A percentile compares a stretch with the other conserved stretches of the same genome.
These are phyloP conservation scores for Arthrobotrys sinensis DNA, from an alignment of 2,329 filamentous ascomycete genomes.

Conservation along the genomic window DNA sequence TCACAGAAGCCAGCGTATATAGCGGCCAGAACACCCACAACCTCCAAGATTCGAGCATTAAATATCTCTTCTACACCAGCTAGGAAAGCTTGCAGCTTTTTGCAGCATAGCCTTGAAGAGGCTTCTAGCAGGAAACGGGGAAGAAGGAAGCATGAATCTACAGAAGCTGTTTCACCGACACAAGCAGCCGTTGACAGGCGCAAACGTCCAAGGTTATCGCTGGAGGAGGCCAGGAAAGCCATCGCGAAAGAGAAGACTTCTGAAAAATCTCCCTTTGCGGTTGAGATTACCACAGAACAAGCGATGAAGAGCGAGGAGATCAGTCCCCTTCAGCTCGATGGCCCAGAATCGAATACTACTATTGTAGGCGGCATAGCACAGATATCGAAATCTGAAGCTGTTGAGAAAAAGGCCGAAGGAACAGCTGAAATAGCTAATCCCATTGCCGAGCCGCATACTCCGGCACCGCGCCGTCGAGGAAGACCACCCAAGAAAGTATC, in stretches of 20 bases:
- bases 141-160: not conserved
- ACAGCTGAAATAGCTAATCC: not conserved
- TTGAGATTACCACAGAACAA: not conserved
- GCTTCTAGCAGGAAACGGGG: not conserved
- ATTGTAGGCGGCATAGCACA: no score
- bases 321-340: not conserved
- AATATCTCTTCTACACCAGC: not conserved
- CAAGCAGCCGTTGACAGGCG: not conserved
- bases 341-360: no score
- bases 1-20: slow-evolving; percentile 26
- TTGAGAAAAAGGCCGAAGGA: no score
- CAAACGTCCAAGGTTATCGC: not conserved
- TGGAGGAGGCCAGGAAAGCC: not conserved
- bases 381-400: no score
- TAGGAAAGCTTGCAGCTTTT: not conserved
- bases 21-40: not conserved
- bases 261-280: not conserved
- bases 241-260: not conserved
- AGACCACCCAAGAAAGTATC: slow-evolving; percentile 14
- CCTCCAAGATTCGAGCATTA: not conserved
- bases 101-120: not conserved
- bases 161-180: not conserved
- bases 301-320: no score
- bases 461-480: not conserved
- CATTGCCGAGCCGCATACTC: not conserved